phyloP scores from a whole-genome alignment of 805 yeast genomes.

The Yarrowia deformans region DNA sequence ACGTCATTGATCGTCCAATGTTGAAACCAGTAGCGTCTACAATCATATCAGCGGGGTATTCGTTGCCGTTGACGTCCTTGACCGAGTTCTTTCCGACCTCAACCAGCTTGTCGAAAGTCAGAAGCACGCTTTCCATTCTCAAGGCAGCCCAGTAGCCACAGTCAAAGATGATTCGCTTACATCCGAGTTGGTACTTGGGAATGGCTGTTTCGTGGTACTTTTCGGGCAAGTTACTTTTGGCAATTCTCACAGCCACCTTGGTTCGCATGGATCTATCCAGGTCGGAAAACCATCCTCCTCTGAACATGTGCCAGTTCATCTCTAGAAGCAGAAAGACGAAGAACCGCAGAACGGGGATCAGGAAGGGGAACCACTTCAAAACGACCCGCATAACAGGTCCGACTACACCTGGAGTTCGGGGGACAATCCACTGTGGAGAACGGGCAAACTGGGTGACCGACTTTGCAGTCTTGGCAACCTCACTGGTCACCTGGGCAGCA shows the following conservation, averaged over 20 bases:
- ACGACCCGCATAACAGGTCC: constrained; percentile 15
- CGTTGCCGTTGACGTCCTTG: constrained; percentile 40
- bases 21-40: constrained; percentile 44
- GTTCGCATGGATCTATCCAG: constrained; percentile 1
- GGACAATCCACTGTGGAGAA: constrained; percentile 42
- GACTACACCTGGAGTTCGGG: constrained; percentile 20
- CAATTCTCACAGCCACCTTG: neutral
- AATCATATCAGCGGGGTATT: constrained; percentile 43
- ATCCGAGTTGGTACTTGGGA: constrained; percentile 42
- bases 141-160: constrained; percentile 41
- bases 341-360: constrained; percentile 36
- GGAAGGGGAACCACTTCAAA: constrained; percentile 16
- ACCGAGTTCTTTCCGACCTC: constrained; percentile 40
- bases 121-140: constrained; percentile 36
- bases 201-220: constrained; percentile 24
- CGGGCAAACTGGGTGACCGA: constrained; percentile 42
- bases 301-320: constrained; percentile 39
- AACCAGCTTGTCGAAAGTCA: constrained; percentile 40
- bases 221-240: constrained; percentile 6
- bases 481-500: constrained; percentile 40
- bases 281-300: constrained; percentile 31
- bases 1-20: constrained; percentile 33
- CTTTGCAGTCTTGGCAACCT: constrained; percentile 31
- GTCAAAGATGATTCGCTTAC: constrained; percentile 42
- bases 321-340: constrained; percentile 39